Percentiles rank a stretch among this genome's conserved stretches.
Conservation (phyloP, 2,329 filamentous ascomycete genomes). For the Cryphonectria parasitica region DNA sequence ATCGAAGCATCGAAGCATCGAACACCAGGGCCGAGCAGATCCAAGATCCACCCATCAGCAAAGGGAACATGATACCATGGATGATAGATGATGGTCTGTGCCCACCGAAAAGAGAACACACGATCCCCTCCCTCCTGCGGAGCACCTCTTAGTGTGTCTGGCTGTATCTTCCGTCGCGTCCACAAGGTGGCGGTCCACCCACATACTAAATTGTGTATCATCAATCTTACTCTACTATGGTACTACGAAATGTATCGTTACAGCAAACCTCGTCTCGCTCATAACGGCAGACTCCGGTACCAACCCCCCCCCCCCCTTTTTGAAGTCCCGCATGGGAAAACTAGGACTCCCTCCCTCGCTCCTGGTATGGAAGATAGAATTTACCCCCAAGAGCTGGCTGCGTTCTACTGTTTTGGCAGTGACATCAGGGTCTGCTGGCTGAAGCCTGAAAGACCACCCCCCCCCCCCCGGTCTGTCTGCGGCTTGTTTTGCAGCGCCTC, state of each 20-base stretch:
- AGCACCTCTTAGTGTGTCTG: neutral
- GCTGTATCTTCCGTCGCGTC: too few relatives aligned
- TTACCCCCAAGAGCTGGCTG: neutral
- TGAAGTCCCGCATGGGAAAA: neutral
- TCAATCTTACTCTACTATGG: neutral
- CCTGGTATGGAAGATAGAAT: neutral
- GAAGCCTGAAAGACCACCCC: neutral
- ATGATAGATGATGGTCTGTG: neutral
- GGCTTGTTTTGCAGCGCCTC: neutral
- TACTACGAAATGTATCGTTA: neutral
- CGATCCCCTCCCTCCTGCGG: neutral
- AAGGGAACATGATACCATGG: neutral
- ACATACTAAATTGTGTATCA: neutral
- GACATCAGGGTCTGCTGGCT: neutral
- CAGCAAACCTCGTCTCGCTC: neutral
- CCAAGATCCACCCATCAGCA: neutral
- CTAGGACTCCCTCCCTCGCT: neutral
- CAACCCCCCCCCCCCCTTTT: neutral
- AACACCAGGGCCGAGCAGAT: constrained; percentile 1
- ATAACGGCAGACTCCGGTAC: neutral
- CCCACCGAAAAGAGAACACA: neutral
- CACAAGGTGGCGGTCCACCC: neutral
- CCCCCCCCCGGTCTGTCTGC: neutral
- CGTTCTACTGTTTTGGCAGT: neutral
- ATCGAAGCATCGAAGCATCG: constrained; percentile 6